These are phyloP conservation scores for Cladophialophora immunda DNA, from an alignment of 2,329 filamentous ascomycete species.

Conservation along the genomic window DNA sequence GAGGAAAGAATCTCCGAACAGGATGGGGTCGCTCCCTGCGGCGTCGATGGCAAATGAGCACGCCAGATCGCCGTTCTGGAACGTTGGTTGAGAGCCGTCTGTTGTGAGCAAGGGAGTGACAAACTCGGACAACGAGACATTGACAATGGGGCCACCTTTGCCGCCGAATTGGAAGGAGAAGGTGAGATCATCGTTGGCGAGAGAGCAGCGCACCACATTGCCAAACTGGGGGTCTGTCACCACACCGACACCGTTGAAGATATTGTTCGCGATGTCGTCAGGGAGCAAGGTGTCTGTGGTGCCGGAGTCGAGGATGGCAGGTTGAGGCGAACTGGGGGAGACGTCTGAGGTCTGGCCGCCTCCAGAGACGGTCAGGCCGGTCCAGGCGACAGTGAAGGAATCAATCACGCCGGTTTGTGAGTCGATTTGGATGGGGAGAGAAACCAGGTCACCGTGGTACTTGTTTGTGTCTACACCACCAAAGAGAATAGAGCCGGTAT, in stretches of 20 bases:
- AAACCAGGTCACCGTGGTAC: slow-evolving; percentile 70
- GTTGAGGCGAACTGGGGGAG: slow-evolving; percentile 45
- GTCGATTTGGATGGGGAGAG: slow-evolving; percentile 64
- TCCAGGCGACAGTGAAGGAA: slow-evolving; percentile 56
- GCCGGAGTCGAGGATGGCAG: slow-evolving; percentile 76
- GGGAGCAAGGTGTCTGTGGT: slow-evolving; percentile 78
- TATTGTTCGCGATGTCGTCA: slow-evolving; percentile 62
- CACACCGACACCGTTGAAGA: slow-evolving; percentile 66
- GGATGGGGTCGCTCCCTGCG: slow-evolving; percentile 62
- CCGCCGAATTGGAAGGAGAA: slow-evolving; percentile 63
- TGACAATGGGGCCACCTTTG: slow-evolving; percentile 46
- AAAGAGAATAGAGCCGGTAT: slow-evolving; percentile 76
- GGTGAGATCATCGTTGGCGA: slow-evolving; percentile 53
- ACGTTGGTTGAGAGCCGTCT: slow-evolving; percentile 59
- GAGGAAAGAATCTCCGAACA: slow-evolving; percentile 78
- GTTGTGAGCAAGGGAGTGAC: slow-evolving; percentile 65
- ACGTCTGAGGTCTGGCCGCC: slow-evolving; percentile 48
- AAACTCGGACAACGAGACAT: slow-evolving; percentile 59
- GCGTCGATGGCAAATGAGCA: slow-evolving; percentile 75
- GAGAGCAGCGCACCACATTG: slow-evolving; percentile 51
- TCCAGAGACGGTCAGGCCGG: slow-evolving; percentile 40
- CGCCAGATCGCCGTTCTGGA: slow-evolving; percentile 62
- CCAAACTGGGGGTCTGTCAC: slow-evolving; percentile 50
- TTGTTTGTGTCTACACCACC: slow-evolving; percentile 82
- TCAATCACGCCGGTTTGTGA: slow-evolving; percentile 63